These are phyloP conservation scores for Nitzschia sp. DNA, from an alignment of 108 stramenopile genomes.

Conservation along the genomic window DNA sequence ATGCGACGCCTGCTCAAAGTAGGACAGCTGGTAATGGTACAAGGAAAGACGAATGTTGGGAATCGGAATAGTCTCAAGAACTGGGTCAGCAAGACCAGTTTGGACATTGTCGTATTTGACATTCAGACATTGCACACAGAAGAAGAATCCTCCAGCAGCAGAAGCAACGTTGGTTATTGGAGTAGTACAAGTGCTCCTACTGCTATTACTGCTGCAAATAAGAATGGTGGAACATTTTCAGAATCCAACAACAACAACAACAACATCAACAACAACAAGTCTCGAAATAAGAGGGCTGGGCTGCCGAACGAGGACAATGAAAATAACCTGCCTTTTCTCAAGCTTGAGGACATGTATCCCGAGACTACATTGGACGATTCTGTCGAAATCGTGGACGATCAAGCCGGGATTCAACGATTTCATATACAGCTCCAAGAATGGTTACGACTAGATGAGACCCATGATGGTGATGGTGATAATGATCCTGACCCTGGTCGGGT, in stretches of 20 bases:
- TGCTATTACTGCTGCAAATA: background rate
- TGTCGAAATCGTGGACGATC: slow-evolving; percentile 13
- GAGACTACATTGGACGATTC: background rate
- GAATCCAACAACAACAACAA: background rate
- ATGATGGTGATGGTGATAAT: too few species aligned
- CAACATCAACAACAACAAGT: background rate
- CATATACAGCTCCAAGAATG: slow-evolving; percentile 15
- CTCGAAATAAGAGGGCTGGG: too few species aligned
- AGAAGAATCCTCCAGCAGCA: too few species aligned
- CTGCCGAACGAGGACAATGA: background rate
- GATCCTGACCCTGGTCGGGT: background rate
- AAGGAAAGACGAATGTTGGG: slow-evolving; percentile 33
- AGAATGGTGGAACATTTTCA: background rate
- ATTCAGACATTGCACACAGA: slow-evolving; percentile 22
- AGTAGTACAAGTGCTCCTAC: background rate
- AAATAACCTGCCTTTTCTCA: background rate
- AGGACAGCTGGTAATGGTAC: slow-evolving; percentile 29
- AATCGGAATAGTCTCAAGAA: slow-evolving; percentile 17
- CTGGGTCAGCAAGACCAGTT: slow-evolving; percentile 32
- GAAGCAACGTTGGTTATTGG: too few species aligned
- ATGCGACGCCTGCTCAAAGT: slow-evolving; percentile 18
- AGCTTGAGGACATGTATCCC: slow-evolving; percentile 5
- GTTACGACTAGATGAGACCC: slow-evolving; percentile 9
- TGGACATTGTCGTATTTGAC: slow-evolving; percentile 37
- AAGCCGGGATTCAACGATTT: slow-evolving; percentile 15